Base-by-base conservation (phyloP, 2,329 filamentous ascomycete species). In the Cercospora sojina region DNA sequence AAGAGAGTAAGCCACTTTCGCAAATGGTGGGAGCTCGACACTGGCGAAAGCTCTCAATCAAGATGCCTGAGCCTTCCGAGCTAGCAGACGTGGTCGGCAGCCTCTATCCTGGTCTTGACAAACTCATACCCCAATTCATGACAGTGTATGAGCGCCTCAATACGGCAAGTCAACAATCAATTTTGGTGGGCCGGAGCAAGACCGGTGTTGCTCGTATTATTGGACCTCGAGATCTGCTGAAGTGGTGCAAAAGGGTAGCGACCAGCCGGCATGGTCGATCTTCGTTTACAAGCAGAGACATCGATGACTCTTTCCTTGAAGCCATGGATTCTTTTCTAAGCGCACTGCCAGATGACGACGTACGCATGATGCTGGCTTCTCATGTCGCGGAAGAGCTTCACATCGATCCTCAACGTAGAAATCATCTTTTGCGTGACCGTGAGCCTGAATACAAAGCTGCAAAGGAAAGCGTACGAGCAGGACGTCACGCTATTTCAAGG, bases 311-410 rank as follows among this genome's bases (percentile, higher is more conserved):
- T 79, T 97, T 97, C 74, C 87, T 97, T 81, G 95, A 99, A 76
- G 91, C 93, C 0, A 85, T 95, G 61, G 95, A 99, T 78, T 96
- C 93, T 75, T 98, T 99, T 77, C 89, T 92, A 49, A 91, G 91
- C 62, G 92, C 90, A 75, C 83, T 95, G 55, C 89, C 90, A 9
- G 90, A 90, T 64, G 84, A 84, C 31, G 83, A 86, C 12, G 81
- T 88, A 31, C 87, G 88, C 59, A 80, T 82, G 56, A 79, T 82
- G 4, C 81, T 96, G 32, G 86, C 90, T 51, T 82, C 84, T 57
- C 86, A 86, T 53, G 92, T 98, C 67, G 93, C 93, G 0, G 88
- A 96, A 79, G 90, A 93, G 73, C 90, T 99, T 80, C 91, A 93
- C 64, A 88, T 98, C 65, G 90, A 95, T 35, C 89, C 90, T 62